Conservation (phyloP, 1,139 yeast genomes). For the Pichia sp. region DNA sequence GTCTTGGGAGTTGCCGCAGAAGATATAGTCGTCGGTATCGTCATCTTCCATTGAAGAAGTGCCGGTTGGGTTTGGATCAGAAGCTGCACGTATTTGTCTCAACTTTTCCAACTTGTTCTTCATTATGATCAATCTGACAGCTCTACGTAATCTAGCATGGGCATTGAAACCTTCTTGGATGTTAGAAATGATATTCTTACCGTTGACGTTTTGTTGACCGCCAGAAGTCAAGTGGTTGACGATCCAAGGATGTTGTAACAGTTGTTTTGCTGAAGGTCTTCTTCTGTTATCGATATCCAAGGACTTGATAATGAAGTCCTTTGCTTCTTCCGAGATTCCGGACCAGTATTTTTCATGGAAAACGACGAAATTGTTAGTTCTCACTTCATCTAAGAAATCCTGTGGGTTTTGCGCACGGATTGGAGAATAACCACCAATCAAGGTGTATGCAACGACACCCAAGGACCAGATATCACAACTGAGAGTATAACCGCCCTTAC, state of each 20-base stretch:
- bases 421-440: slow-evolving; percentile 91
- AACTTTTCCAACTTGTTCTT: slow-evolving; percentile 30
- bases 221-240: slow-evolving; percentile 40
- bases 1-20: slow-evolving; percentile 26
- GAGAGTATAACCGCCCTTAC: slow-evolving; percentile 56
- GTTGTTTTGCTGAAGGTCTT: slow-evolving; percentile 75
- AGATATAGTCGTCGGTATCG: slow-evolving; percentile 30
- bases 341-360: slow-evolving; percentile 91
- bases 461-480: slow-evolving; percentile 62
- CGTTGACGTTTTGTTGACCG: slow-evolving; percentile 5
- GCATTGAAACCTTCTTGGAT: slow-evolving; percentile 80
- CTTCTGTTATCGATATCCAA: slow-evolving; percentile 77
- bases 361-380: slow-evolving; percentile 63
- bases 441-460: slow-evolving; percentile 77
- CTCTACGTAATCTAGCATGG: slow-evolving; percentile 79
- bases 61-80: slow-evolving; percentile 7
- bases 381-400: slow-evolving; percentile 79
- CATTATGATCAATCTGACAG: slow-evolving; percentile 44
- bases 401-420: slow-evolving; percentile 81
- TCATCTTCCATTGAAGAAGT: slow-evolving; percentile 26
- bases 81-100: slow-evolving; percentile 28
- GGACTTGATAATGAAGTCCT: slow-evolving; percentile 76
- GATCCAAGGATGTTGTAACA: slow-evolving; percentile 85
- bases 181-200: slow-evolving; percentile 33
- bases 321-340: slow-evolving; percentile 73